These are phyloP conservation scores for Scenedesmus sp. DNA, from an alignment of 163 green algal species.

Conservation along the genomic window DNA sequence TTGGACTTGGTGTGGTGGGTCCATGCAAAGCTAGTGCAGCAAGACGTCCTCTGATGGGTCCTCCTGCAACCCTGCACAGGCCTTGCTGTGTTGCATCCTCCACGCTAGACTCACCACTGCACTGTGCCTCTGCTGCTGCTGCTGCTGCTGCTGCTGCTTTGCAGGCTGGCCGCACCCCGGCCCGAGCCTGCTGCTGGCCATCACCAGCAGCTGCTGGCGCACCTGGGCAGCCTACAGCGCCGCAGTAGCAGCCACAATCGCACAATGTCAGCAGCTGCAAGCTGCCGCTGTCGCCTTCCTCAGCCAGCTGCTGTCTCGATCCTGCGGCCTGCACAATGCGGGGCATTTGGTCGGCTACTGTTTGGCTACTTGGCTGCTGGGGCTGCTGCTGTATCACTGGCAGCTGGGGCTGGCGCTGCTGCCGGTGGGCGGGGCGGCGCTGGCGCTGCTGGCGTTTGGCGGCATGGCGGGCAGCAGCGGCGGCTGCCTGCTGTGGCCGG, in stretches of 20 bases:
- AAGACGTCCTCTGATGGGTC: not conserved
- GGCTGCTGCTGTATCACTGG: conserved; percentile 24
- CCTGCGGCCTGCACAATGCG: not conserved
- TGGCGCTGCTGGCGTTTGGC: not conserved
- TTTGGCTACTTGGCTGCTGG: conserved; percentile 24
- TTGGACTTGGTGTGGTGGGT: too few relatives aligned
- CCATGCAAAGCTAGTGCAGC: not conserved
- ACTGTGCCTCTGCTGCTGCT: not conserved
- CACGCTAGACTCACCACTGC: too few relatives aligned
- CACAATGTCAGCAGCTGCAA: not conserved
- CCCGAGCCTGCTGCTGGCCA: conserved; percentile 14
- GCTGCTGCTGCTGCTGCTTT: not conserved
- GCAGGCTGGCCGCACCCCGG: conserved; percentile 21
- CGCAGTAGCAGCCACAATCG: not conserved
- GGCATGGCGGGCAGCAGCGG: conserved; percentile 24
- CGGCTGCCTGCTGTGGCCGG: conserved; percentile 24
- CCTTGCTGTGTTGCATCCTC: not conserved
- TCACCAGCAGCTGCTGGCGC: conserved; percentile 10
- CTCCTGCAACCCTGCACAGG: too few relatives aligned
- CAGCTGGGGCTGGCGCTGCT: conserved; percentile 29
- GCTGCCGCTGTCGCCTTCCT: not conserved
- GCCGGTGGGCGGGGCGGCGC: not conserved
- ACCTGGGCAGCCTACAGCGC: conserved; percentile 26
- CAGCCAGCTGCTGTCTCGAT: not conserved
- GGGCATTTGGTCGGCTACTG: conserved; percentile 8